Evolutionary conservation across 169 alveolate species (phyloP), one percentile per base, ranked within the genome.

Genomic region (Eimeria necatrix): DNA sequence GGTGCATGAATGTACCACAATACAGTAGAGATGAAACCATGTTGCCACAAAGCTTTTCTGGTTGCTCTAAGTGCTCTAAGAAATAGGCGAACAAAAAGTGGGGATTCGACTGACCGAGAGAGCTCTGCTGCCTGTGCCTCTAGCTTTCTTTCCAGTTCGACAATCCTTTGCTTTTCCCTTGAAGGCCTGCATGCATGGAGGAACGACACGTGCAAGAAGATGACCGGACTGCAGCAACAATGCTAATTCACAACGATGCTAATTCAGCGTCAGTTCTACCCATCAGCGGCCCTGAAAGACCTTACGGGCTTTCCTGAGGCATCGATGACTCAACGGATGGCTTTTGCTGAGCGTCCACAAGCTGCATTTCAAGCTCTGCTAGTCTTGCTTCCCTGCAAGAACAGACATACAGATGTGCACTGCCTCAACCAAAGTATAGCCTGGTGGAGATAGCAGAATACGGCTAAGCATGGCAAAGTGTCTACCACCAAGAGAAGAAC

Each of bases 311-410:
- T 22, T 32, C 83, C 18, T 71, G 83, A 0, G 56, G 83, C 51
- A 22, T 6, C 26, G 24, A 1, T 71, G 83, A 49, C 64, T n/a
- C 91, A 26, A n/a, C 74, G 6, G 91, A 32, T 20, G 91, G 49
- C 24, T 56, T 26, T 64, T 64, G 76, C 91, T 83, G 91, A 51
- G 91, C 91, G 53, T 83, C 91, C 52, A 83, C 46, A 12, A 83
- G 76, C 91, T 83, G 91, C 91, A 83, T 83, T 56, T 83, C 91
- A 6, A 83, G 73, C 59, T 83, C 91, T 4, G 91, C 91, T 18
- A 83, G 18, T 51, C 91, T 52, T 22, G 91, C 74, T 52, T 83
- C 91, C 91, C 91, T 83, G 91, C 14, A 5, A 22, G 22, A 51
- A 71, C 61, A 83, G 53, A 71, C 80, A 68, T 71, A 7, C 18